Base-by-base conservation (phyloP, 2,329 filamentous ascomycete species). In the Lasiodiplodia sp. region DNA sequence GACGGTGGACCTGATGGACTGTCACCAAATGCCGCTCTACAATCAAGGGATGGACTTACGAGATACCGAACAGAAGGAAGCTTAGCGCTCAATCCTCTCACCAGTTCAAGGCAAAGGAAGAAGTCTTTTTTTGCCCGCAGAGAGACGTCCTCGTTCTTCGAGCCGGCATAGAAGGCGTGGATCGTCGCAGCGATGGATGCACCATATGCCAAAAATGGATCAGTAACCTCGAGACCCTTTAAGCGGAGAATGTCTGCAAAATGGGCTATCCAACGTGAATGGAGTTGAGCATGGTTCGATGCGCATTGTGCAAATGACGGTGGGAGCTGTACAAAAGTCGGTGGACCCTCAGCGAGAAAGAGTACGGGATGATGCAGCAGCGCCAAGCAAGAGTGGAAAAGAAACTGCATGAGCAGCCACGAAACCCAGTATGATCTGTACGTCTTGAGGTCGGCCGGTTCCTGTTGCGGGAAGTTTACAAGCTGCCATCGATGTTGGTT, bases 391-490 rank as follows among this genome's bases (percentile, higher is more conserved):
- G 56, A 58, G 21, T 58, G 56, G 34, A 23, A 44, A 16, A 58
- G 21, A 44, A 40, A 58, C n/a, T 58, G 56, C 56, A 58, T 58
- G 56, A 58, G 56, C 34, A 58, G 11, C 56, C 56, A 58, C 4
- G 37, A 37, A 2, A 11, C 37, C 56, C 56, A 58, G 37, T 58
- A 58, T 14, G 34, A 12, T 16, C 56, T 18, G 11, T 10, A 28
- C 2, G 28, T 25, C 56, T 58, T 16, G 34, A 58, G 38, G 12
- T 44, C 34, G 4, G n/a, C 21, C 3, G n/a, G 21, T 16, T 44
- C 34, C 25, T 58, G 37, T 18, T 58, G 34, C 5, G 34, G 56
- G 21, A 58, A 58, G 8, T 37, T 10, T 2, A 23, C n/a, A 7
- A 40, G 21, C 37, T 23, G 10, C 56, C 56, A 58, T 44, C 56